A percentile compares a stretch with the other conserved stretches of the same genome.
Conservation (phyloP, 2,329 filamentous ascomycete species). For the Colletotrichum coccodes region DNA sequence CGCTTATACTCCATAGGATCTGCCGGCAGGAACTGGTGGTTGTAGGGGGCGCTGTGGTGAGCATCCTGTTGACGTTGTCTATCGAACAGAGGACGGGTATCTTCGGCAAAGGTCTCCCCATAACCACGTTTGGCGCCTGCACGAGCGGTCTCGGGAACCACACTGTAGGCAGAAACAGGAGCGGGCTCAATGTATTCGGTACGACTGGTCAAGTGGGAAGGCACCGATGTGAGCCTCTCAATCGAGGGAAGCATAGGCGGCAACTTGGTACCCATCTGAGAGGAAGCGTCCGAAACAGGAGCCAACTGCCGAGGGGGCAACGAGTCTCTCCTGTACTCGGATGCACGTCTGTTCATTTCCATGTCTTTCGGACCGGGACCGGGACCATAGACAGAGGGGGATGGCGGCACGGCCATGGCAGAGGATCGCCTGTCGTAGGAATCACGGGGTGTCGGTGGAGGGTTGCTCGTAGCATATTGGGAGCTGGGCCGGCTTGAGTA, state of each 20-base stretch:
- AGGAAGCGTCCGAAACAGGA: constrained; percentile 46
- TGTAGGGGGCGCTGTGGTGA: constrained; percentile 34
- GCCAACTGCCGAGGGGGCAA: constrained; percentile 39
- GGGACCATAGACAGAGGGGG: constrained; percentile 43
- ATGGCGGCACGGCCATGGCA: constrained; percentile 49
- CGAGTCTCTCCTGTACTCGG: constrained; percentile 36
- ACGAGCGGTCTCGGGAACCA: constrained; percentile 1
- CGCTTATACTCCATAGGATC: constrained; percentile 41
- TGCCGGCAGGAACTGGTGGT: not conserved
- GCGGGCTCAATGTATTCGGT: constrained; percentile 26
- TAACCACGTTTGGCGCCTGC: constrained; percentile 33
- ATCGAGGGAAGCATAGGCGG: constrained; percentile 14
- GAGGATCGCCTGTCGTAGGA: constrained; percentile 50
- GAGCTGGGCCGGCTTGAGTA: constrained; percentile 43
- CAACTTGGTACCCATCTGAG: constrained; percentile 35
- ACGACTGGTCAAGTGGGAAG: not conserved
- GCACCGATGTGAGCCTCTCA: not conserved
- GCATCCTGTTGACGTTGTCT: constrained; percentile 48
- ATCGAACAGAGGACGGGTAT: constrained; percentile 45
- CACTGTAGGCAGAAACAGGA: not conserved
- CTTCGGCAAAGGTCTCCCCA: constrained; percentile 28
- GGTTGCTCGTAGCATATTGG: constrained; percentile 41
- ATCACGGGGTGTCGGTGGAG: constrained; percentile 44
- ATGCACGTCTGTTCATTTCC: constrained; percentile 10
- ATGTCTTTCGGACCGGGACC: not conserved